phyloP scores from a whole-genome alignment of 129 eudicot species.

The Pulicaria dysenterica region DNA sequence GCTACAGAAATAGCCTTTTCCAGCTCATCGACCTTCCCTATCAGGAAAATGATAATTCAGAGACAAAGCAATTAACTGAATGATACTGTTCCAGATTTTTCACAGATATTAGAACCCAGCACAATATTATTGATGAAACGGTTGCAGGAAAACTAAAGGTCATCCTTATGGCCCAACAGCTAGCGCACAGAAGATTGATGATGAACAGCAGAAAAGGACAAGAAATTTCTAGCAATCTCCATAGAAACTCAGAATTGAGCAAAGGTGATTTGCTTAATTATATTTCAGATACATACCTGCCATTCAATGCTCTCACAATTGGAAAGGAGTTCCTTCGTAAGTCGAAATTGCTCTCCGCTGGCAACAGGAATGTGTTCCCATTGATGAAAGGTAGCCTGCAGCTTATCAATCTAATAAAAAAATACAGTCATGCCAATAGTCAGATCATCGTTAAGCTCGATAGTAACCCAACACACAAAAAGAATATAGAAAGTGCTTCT shows the following conservation, averaged over 20 bases:
- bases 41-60: slow-evolving; percentile 53
- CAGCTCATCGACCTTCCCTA: slow-evolving; percentile 90
- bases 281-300: slow-evolving; percentile 61
- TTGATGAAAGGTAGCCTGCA: slow-evolving; percentile 67
- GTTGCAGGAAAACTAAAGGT: background rate
- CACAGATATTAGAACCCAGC: background rate
- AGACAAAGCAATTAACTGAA: background rate
- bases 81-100: background rate
- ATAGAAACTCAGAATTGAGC: background rate
- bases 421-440: background rate
- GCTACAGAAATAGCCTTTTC: slow-evolving; percentile 79
- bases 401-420: slow-evolving; percentile 65
- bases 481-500: background rate
- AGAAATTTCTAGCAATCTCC: background rate
- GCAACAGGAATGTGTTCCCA: slow-evolving; percentile 59
- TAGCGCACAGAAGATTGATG: background rate
- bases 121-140: background rate
- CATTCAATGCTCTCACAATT: slow-evolving; percentile 82
- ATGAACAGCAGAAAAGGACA: background rate
- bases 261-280: background rate
- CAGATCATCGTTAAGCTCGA: background rate
- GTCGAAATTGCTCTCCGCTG: slow-evolving; percentile 44
- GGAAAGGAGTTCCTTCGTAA: slow-evolving; percentile 63
- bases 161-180: background rate
- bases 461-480: background rate